A percentile compares a stretch with the other conserved stretches of the same genome.
phyloP scores from a whole-genome alignment of 768 basidiomycete species.

The Leccinum subgranulosum region DNA sequence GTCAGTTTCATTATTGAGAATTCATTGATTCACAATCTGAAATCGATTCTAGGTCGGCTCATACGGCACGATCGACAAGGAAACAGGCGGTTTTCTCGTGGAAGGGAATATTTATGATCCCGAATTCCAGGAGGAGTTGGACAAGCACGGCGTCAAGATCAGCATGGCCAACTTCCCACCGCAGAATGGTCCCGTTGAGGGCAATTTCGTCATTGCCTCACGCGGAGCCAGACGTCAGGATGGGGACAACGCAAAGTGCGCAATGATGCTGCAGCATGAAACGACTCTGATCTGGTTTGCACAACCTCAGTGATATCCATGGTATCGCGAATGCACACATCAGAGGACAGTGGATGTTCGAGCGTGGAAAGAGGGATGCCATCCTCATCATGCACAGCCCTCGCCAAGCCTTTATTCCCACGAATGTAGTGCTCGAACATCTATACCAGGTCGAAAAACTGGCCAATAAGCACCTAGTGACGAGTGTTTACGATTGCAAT shows the following conservation, averaged over 20 bases:
- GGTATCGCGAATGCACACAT: conserved; percentile 26
- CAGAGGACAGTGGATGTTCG: conserved; percentile 33
- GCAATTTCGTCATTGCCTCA: conserved; percentile 23
- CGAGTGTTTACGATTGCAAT: conserved; percentile 27
- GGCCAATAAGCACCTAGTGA: conserved; percentile 31
- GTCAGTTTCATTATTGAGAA: conserved; percentile 13
- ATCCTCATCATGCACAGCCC: conserved; percentile 33
- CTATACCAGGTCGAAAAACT: conserved; percentile 27
- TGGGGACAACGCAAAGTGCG: conserved; percentile 17
- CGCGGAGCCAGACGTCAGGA: conserved; percentile 14
- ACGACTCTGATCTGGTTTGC: not conserved
- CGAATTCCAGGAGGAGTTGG: conserved; percentile 15
- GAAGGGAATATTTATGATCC: conserved; percentile 36
- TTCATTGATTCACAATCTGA: not conserved
- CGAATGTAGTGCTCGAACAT: conserved; percentile 19
- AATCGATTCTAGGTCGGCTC: conserved; percentile 29
- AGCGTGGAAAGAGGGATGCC: conserved; percentile 26
- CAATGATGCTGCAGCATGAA: not conserved
- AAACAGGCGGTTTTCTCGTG: conserved; percentile 29
- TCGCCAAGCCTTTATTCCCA: conserved; percentile 18
- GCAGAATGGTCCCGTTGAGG: conserved; percentile 15
- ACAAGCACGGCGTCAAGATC: conserved; percentile 9
- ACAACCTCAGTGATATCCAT: conserved; percentile 6
- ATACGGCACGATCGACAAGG: conserved; percentile 33
- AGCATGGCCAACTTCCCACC: conserved; percentile 18